Evolutionary conservation across 495 filamentous ascomycete species (phyloP).

Genomic region (Penicillium daleae): DNA sequence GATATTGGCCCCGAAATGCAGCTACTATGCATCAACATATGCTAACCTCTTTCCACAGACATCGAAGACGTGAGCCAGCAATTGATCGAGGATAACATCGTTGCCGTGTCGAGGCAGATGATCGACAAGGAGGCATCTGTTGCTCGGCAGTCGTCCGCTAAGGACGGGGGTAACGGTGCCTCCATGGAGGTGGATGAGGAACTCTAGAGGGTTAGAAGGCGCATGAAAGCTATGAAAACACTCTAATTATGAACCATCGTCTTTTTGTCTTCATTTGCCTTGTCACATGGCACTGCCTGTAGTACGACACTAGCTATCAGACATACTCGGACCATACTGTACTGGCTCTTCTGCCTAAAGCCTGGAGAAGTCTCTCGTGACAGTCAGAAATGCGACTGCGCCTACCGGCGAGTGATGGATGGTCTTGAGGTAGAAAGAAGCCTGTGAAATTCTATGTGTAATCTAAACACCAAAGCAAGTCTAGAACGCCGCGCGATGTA

Average conservation of each 20-base stretch:
- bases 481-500: constrained; percentile 27
- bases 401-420: neutral
- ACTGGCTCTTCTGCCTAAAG: neutral
- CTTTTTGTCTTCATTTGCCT: neutral
- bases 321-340: neutral
- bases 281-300: neutral
- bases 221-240: constrained; percentile 25
- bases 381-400: neutral
- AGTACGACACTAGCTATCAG: neutral
- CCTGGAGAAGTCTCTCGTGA: neutral
- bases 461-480: neutral
- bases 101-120: constrained; percentile 94
- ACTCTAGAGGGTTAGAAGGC: constrained; percentile 46
- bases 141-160: constrained; percentile 53
- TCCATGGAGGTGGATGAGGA: constrained; percentile 65
- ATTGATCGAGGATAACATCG: constrained; percentile 98
- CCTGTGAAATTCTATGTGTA: neutral
- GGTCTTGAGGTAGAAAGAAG: neutral
- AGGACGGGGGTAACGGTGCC: constrained; percentile 58
- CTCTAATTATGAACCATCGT: constrained; percentile 31
- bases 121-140: constrained; percentile 95
- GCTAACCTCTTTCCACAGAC: constrained; percentile 53
- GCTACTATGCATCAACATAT: constrained; percentile 1
- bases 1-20: neutral
- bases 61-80: constrained; percentile 94